Evolutionary conservation across 73 alveolate genomes (phyloP), one percentile per base, ranked within the genome.

Genomic region (Breviolum minutum): DNA sequence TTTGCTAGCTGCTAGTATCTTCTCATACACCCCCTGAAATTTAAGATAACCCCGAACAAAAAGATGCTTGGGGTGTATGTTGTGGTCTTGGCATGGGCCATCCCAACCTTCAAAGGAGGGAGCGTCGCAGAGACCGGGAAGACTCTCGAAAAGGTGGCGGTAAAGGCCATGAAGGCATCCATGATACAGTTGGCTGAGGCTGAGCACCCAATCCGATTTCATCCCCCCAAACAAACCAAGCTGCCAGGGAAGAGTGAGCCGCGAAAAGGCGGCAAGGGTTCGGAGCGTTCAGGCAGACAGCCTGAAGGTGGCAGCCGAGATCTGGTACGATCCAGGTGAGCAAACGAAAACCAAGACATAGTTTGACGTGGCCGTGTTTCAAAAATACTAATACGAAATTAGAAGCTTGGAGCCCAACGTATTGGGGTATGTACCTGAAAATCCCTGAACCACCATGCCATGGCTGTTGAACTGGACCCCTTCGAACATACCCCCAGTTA

Each of bases 71-170:
- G 29, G 17, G 40, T 29, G 29, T 73, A 20, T 29, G 27, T 73
- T 73, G 54, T 40, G 54, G 54, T 40, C 54, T 40, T 40, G 54
- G 54, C 54, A 40, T 40, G 54, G 54, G 54, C 54, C 54, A 40
- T 17, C 82, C 11, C 27, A 24, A 54, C 82, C 26, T 19, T 24
- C 54, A 26, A 16, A 73, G 82, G 82, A 73, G 82, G 82, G 82
- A 73, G 24, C 82, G 82, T 19, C 54, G 82, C 82, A 73, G 82
- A 73, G 82, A 73, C 82, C 27, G 54, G 82, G 82, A 73, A 19
- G 82, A 73, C 82, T 9, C 82, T 24, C 82, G 82, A 73, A 73
- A 73, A 22, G 82, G 82, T 24, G 82, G 82, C 14, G 82, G 82
- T 12, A 40, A 73, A 73, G 82, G 82, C 82, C 40, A 16, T 24